Evolutionary conservation across 768 basidiomycete genomes (phyloP).

Genomic region (Favolaschia claudopus): DNA sequence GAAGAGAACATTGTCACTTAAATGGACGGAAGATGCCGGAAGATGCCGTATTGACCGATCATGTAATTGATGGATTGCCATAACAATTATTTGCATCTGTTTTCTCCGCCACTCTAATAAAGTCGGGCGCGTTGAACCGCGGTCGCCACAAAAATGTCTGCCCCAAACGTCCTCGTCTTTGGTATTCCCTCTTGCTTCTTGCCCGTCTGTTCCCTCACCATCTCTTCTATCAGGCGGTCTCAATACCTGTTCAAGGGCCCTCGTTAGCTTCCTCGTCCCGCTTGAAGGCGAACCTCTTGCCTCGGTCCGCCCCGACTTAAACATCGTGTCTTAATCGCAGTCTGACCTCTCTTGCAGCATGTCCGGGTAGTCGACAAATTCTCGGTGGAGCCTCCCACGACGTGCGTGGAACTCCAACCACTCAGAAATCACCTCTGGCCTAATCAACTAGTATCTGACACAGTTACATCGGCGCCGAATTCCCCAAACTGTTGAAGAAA

Average conservation of each 20-base stretch:
- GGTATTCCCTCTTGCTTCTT: conserved; percentile 42
- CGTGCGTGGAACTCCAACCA: conserved; percentile 51
- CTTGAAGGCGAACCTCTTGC: conserved; percentile 73
- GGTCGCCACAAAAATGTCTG: conserved; percentile 13
- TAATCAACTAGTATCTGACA: conserved; percentile 2
- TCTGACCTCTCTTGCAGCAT: conserved; percentile 50
- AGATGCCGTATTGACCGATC: too few relatives aligned
- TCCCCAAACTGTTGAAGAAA: conserved; percentile 71
- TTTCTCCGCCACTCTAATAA: too few relatives aligned
- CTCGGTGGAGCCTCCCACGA: conserved; percentile 77
- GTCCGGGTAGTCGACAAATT: conserved; percentile 79
- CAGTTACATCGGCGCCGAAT: conserved; percentile 83
- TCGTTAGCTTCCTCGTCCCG: conserved; percentile 74
- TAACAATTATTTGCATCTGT: too few relatives aligned
- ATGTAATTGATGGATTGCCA: too few relatives aligned
- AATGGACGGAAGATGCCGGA: neutral
- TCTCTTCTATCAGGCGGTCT: conserved; percentile 66
- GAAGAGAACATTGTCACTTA: neutral
- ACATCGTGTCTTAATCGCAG: conserved; percentile 3
- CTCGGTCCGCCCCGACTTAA: conserved; percentile 57
- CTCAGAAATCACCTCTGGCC: conserved; percentile 25
- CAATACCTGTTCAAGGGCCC: conserved; percentile 78
- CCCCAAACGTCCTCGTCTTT: conserved; percentile 76
- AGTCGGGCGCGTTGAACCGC: neutral
- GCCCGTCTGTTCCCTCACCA: conserved; percentile 2